Base-by-base conservation (phyloP, 106 monocot genomes). In the Triglochin maritima region DNA sequence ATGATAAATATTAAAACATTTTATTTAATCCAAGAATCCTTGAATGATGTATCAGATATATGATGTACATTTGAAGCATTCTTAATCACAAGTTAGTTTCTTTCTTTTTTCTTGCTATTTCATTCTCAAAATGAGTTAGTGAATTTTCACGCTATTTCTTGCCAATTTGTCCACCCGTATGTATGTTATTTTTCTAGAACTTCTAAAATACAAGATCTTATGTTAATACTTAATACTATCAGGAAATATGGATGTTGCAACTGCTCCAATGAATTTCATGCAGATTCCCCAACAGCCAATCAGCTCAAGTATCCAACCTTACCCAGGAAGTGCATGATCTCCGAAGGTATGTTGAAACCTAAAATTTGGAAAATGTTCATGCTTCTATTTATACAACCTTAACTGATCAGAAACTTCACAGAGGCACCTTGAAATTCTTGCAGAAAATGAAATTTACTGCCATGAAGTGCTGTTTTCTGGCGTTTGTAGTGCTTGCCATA, bases 191-290 rank as follows among this genome's bases (percentile, higher is more conserved):
- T 29, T 29, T 29, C 29, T 29, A 29, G 0, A 29, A 29, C 29
- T 29, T 29, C 29, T 29, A 29, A 29, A 29, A 29, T 29, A 29
- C 29, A 29, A 29, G 29, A 29, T 29, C 1, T 29, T 29, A 29
- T 29, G 52, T 7, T 52, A 11, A 52, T 52, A 11, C 11, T 52
- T 11, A 8, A 13, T 57, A 10, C 14, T 57, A 12, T 63, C 65
- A 65, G 15, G 65, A 65, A 65, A 65, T 65, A 4, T 17, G 65
- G 29, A 44, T 65, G 65, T 2, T 65, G 8, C 65, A 65, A 65
- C 65, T 49, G 65, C 49, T 65, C 65, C 49, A 8, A 4, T 49
- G 17, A 47, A 65, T 65, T 49, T 8, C 65, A 49, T 50, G 49
- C 49, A 49, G 50, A 65, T 65, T 15, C 7, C 17, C 49, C 52